Conservation (phyloP, 768 basidiomycete genomes). For the Saitozyma podzolica region DNA sequence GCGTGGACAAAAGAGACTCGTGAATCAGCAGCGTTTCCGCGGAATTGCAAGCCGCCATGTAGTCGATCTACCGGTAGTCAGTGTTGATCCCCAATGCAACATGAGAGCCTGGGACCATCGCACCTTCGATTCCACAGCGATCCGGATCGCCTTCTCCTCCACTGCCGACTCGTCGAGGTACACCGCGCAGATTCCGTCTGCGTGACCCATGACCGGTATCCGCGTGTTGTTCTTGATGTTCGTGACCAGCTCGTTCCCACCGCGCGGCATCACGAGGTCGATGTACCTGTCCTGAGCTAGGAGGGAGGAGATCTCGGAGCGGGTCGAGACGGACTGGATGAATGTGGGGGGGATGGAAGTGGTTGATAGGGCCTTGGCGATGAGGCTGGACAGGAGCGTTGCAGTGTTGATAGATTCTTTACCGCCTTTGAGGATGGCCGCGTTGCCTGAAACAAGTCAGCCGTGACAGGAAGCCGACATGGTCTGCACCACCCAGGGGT, state of each 20-base stretch:
- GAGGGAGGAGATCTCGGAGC: constrained; percentile 84
- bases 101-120: constrained; percentile 18
- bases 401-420: constrained; percentile 89
- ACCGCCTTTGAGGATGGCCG: constrained; percentile 95
- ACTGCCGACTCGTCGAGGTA: constrained; percentile 84
- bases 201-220: constrained; percentile 98
- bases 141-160: constrained; percentile 71
- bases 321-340: constrained; percentile 87
- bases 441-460: constrained; percentile 67
- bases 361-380: constrained; percentile 70
- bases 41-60: constrained; percentile 94
- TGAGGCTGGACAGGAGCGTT: constrained; percentile 71
- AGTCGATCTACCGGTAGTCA: constrained; percentile 67
- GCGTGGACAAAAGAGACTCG: constrained; percentile 63
- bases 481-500: constrained; percentile 68
- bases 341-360: constrained; percentile 75
- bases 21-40: constrained; percentile 88
- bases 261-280: constrained; percentile 93
- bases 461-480: constrained; percentile 57
- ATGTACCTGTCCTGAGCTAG: constrained; percentile 87
- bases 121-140: constrained; percentile 91
- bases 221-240: constrained; percentile 85
- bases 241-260: constrained; percentile 84
- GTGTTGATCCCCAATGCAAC: neutral
- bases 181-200: constrained; percentile 89